These are phyloP conservation scores for Cryptosporidium andersoni DNA, from an alignment of 169 alveolate species.

Conservation along the genomic window DNA sequence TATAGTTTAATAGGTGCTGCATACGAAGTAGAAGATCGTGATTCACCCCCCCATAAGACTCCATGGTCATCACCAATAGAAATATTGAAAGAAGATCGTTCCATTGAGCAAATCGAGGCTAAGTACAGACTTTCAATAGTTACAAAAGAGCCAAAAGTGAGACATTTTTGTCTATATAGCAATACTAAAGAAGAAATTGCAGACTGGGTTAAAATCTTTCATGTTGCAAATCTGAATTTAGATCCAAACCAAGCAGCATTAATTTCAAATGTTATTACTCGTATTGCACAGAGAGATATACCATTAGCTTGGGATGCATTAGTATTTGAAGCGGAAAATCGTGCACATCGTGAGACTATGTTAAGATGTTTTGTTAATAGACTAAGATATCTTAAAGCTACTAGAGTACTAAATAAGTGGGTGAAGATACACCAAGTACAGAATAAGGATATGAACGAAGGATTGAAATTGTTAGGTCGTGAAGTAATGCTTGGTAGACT, in stretches of 20 bases:
- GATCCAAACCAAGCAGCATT: conserved; percentile 71
- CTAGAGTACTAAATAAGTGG: conserved; percentile 66
- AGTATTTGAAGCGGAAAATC: conserved; percentile 64
- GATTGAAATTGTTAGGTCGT: conserved; percentile 47
- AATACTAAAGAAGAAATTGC: conserved; percentile 69
- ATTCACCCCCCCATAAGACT: conserved; percentile 46
- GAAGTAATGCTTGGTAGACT: conserved; percentile 68
- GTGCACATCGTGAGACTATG: conserved; percentile 70
- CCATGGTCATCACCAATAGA: conserved; percentile 68
- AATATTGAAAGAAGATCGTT: conserved; percentile 40
- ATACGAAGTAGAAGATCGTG: conserved; percentile 68
- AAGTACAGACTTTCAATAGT: conserved; percentile 64
- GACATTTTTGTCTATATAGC: conserved; percentile 60
- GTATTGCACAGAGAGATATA: conserved; percentile 67
- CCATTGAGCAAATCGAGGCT: conserved; percentile 51
- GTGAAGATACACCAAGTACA: conserved; percentile 54
- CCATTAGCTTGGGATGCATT: conserved; percentile 71
- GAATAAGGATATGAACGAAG: conserved; percentile 61
- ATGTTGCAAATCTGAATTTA: conserved; percentile 66
- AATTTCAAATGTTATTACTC: conserved; percentile 64
- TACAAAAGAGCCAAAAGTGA: conserved; percentile 68
- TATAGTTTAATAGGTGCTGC: conserved; percentile 68
- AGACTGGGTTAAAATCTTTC: conserved; percentile 67
- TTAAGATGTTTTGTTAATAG: conserved; percentile 64
- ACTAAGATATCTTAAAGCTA: conserved; percentile 58